phyloP scores from a whole-genome alignment of 1,284 basidiomycete species.

The Ganoderma sinense region DNA sequence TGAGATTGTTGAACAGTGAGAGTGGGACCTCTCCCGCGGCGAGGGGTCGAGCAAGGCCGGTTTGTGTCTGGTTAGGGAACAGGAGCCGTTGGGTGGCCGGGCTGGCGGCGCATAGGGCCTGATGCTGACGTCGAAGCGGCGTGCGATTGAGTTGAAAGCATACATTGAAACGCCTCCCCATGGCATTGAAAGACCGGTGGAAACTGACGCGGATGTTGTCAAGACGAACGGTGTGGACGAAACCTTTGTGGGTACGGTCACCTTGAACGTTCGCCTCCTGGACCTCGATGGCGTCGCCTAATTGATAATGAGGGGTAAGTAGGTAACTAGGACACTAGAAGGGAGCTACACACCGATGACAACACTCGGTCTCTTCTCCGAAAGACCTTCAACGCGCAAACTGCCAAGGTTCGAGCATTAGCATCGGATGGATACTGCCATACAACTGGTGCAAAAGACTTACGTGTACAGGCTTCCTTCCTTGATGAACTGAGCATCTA shows the following conservation, averaged over 20 bases:
- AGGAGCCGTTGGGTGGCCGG: conserved; percentile 46
- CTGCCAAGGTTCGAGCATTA: conserved; percentile 40
- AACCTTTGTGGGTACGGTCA: conserved; percentile 63
- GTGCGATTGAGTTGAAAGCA: conserved; percentile 64
- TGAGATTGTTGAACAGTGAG: conserved; percentile 48
- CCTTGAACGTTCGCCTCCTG: conserved; percentile 48
- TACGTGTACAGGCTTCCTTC: conserved; percentile 53
- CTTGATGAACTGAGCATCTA: conserved; percentile 44
- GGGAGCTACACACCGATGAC: conserved; percentile 53
- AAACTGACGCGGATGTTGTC: conserved; percentile 62
- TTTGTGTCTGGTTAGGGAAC: conserved; percentile 48
- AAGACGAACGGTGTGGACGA: conserved; percentile 59
- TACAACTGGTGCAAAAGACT: conserved; percentile 30
- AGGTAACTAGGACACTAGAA: not conserved
- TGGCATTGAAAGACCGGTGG: conserved; percentile 50
- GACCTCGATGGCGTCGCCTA: conserved; percentile 63
- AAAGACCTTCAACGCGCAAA: conserved; percentile 64
- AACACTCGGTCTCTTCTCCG: conserved; percentile 72
- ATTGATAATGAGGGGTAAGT: not conserved
- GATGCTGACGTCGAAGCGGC: conserved; percentile 61
- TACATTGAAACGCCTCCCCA: conserved; percentile 49
- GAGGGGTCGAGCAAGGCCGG: conserved; percentile 28
- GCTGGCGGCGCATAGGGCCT: conserved; percentile 56
- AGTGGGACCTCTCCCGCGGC: conserved; percentile 29
- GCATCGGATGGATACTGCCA: not conserved